phyloP scores from a whole-genome alignment of 768 basidiomycete species.

The Rhodosporidiobolus sp. region DNA sequence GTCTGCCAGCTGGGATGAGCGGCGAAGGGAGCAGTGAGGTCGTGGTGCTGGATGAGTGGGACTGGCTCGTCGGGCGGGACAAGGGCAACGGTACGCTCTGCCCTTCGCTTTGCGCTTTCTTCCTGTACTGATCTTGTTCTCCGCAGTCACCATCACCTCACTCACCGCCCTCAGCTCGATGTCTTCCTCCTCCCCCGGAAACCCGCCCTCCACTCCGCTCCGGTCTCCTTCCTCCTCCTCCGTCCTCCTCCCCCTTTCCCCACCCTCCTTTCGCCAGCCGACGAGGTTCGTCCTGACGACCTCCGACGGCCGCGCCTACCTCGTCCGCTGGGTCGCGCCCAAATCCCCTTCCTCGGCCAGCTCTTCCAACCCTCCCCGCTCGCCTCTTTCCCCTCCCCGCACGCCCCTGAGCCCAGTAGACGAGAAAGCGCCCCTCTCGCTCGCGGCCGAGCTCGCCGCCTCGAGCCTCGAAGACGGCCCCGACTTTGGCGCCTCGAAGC shows the following conservation, averaged over 20 bases:
- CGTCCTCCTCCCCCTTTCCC: not conserved
- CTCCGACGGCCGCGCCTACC: constrained; percentile 43
- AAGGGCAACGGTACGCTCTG: not conserved
- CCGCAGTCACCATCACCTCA: constrained; percentile 21
- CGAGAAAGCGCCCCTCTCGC: constrained; percentile 8
- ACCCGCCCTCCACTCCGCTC: not conserved
- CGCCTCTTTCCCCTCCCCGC: not conserved
- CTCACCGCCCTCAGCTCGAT: constrained; percentile 3
- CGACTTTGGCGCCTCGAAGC: not conserved
- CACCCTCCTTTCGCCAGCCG: not conserved
- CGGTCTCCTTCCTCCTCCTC: not conserved
- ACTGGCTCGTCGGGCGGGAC: constrained; percentile 34
- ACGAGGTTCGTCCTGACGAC: constrained; percentile 32
- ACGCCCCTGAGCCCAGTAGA: not conserved
- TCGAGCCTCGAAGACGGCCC: not conserved
- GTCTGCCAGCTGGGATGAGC: not conserved
- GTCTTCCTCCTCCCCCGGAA: not conserved
- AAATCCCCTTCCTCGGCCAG: not conserved
- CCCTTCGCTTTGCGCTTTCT: not conserved
- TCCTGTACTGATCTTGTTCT: not conserved
- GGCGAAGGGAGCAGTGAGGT: constrained; percentile 15
- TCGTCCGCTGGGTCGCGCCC: constrained; percentile 32
- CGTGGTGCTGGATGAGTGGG: constrained; percentile 30
- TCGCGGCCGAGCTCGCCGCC: not conserved
- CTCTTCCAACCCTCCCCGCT: not conserved